Evolutionary conservation across 257 asterid genomes (phyloP).

Genomic region (Solanum sitiens): DNA sequence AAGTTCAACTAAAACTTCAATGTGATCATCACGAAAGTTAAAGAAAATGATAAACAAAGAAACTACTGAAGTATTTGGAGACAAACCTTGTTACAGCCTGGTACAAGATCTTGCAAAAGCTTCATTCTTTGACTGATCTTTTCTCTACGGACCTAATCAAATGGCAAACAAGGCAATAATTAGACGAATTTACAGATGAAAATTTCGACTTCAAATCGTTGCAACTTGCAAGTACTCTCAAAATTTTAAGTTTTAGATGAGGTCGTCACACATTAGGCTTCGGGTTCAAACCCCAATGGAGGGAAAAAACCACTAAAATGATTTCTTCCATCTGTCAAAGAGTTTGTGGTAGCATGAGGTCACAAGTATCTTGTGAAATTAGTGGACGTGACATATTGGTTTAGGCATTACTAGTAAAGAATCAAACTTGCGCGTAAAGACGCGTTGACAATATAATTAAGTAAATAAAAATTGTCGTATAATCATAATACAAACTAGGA

Average conservation of each 20-base stretch:
- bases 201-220: neutral
- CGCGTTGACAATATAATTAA: neutral
- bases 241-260: neutral
- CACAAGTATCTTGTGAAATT: neutral
- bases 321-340: neutral
- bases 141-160: conserved; percentile 76
- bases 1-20: neutral
- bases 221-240: neutral
- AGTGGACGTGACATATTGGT: neutral
- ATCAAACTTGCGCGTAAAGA: neutral
- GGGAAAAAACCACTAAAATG: neutral
- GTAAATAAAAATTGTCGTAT: neutral
- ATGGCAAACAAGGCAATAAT: neutral
- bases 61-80: neutral
- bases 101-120: conserved; percentile 95
- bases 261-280: neutral
- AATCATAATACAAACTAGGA: neutral
- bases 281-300: neutral
- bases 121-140: conserved; percentile 95
- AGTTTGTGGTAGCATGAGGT: neutral
- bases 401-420: neutral
- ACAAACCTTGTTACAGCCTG: conserved; percentile 89
- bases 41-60: neutral
- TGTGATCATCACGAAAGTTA: neutral
- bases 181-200: neutral